phyloP scores from a whole-genome alignment of 1,284 basidiomycete genomes.

The Heterobasidion irregulare region DNA sequence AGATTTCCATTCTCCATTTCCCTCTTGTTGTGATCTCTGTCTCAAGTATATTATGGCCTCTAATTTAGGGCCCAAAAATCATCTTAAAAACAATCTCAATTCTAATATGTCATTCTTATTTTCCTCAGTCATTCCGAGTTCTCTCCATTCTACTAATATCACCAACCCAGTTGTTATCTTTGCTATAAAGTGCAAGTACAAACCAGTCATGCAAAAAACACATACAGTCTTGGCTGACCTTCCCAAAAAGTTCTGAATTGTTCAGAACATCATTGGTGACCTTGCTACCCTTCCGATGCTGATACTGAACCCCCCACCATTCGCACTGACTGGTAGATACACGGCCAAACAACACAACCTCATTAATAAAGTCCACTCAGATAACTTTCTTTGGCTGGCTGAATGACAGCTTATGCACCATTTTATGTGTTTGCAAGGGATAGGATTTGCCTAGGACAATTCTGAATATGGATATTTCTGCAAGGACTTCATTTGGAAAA shows the following conservation, averaged over 20 bases:
- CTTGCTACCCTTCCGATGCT: neutral
- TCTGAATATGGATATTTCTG: neutral
- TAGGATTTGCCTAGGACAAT: neutral
- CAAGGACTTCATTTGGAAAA: too few species aligned
- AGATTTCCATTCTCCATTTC: neutral
- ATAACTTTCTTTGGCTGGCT: slow-evolving; percentile 10
- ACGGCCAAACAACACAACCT: neutral
- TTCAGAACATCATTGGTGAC: neutral
- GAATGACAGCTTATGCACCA: neutral
- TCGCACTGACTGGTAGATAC: neutral
- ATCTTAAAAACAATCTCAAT: too few species aligned
- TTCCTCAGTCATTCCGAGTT: neutral
- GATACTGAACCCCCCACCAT: neutral
- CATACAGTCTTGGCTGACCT: neutral
- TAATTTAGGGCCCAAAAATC: too few species aligned
- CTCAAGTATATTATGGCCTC: neutral
- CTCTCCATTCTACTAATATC: neutral
- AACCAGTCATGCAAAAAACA: neutral
- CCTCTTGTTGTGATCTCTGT: neutral
- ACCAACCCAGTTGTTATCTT: neutral
- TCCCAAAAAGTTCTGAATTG: neutral
- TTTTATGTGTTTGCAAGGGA: neutral
- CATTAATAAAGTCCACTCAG: too few species aligned
- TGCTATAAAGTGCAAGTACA: neutral
- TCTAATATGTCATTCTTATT: neutral